Percentiles rank a stretch among this genome's conserved stretches.
These are phyloP conservation scores for Amphichorda felina DNA, from an alignment of 2,329 filamentous ascomycete species.

Conservation along the genomic window DNA sequence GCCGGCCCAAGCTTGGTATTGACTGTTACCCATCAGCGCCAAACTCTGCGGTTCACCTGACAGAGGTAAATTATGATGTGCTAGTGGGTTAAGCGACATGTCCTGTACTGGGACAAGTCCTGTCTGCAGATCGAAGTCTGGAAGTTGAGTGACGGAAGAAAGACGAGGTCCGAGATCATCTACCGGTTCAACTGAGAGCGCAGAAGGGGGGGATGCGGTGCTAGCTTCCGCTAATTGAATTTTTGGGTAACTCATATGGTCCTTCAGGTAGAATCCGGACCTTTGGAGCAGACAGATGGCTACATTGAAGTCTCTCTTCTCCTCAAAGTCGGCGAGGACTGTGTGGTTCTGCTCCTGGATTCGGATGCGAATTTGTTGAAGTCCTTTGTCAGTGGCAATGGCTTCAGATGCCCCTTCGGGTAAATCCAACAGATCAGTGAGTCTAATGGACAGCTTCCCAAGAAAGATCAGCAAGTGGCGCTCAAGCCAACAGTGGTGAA, in stretches of 20 bases:
- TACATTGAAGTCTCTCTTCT: constrained; percentile 18
- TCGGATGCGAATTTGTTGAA: constrained; percentile 11
- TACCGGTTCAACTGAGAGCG: background rate
- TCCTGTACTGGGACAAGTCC: no score
- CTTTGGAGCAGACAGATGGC: constrained; percentile 18
- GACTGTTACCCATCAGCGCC: no score
- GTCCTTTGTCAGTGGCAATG: constrained; percentile 9
- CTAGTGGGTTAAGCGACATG: no score
- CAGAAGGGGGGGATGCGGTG: no score
- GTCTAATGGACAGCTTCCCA: constrained; percentile 15
- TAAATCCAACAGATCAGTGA: constrained; percentile 12
- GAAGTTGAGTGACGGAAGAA: constrained; percentile 13
- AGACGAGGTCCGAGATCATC: constrained; percentile 9
- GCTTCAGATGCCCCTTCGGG: constrained; percentile 6
- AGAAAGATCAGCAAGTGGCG: background rate
- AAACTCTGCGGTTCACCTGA: no score
- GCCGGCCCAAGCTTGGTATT: background rate
- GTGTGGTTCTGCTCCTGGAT: constrained; percentile 12
- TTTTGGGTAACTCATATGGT: background rate
- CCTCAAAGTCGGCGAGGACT: constrained; percentile 14
- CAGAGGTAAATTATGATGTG: no score
- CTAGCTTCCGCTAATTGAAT: background rate
- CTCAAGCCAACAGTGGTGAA: background rate
- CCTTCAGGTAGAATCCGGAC: constrained; percentile 13
- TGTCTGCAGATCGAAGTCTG: no score